Conservation (phyloP, 495 filamentous ascomycete species). For the Xylaria scruposa region DNA sequence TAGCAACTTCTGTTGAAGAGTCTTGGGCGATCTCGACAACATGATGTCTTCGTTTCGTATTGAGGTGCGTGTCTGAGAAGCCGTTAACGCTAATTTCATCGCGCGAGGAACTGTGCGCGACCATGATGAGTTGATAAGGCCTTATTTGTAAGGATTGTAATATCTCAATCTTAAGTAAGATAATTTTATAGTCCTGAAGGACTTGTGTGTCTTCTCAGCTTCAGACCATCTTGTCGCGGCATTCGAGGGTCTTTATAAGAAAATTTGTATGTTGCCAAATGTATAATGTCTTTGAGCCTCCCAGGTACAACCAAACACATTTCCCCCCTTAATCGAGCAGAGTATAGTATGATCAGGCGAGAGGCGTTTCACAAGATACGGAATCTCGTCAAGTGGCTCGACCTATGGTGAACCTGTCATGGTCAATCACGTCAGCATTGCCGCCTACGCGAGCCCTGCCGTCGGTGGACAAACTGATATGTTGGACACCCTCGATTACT, state of each 20-base stretch:
- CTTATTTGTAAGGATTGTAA: neutral
- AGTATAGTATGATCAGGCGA: neutral
- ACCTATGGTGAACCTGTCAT: neutral
- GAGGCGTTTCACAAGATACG: neutral
- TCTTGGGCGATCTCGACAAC: neutral
- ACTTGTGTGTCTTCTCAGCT: neutral
- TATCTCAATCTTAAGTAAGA: no score
- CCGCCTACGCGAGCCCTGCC: neutral
- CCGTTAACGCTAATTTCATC: neutral
- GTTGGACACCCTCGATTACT: neutral
- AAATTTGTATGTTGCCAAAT: neutral
- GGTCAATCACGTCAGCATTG: neutral
- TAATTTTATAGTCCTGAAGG: neutral
- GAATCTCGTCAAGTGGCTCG: neutral
- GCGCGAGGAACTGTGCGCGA: slow-evolving; percentile 2
- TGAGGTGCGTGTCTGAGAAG: neutral
- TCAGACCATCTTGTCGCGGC: neutral
- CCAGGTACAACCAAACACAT: neutral
- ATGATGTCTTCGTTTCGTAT: neutral
- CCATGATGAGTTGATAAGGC: neutral
- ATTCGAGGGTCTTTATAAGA: neutral
- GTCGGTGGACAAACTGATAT: neutral
- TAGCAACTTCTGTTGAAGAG: slow-evolving; percentile 24
- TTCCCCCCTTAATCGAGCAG: neutral
- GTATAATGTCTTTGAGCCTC: neutral